A percentile compares a stretch with the other conserved stretches of the same genome.
Evolutionary conservation across 805 yeast species (phyloP).

Genomic region (Grigorovia humatica): DNA sequence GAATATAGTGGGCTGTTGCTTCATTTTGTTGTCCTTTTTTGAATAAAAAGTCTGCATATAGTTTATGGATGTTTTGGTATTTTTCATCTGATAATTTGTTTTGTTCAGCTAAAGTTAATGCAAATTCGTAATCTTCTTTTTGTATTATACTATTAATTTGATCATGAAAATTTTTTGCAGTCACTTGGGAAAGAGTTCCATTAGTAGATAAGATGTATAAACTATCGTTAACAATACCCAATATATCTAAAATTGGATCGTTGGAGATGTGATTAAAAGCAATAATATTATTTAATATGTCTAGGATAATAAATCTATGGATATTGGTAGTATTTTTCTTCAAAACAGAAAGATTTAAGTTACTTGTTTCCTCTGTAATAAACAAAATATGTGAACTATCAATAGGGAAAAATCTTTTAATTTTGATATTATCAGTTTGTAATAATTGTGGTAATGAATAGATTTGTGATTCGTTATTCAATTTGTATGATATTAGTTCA

Average conservation of each 20-base stretch:
- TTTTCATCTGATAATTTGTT: conserved; percentile 17
- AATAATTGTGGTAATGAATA: conserved; percentile 18
- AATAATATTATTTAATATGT: conserved; percentile 56
- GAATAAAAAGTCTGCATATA: conserved; percentile 66
- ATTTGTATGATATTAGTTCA: conserved; percentile 42
- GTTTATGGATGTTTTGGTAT: conserved; percentile 35
- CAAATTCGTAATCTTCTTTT: conserved; percentile 61
- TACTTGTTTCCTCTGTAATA: conserved; percentile 37
- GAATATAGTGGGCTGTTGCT: conserved; percentile 68
- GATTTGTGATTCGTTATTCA: conserved; percentile 42
- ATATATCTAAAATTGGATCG: conserved; percentile 44
- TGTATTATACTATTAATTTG: conserved; percentile 60
- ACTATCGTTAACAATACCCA: conserved; percentile 34
- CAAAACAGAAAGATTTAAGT: conserved; percentile 26
- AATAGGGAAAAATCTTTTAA: conserved; percentile 34
- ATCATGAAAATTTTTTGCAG: conserved; percentile 55
- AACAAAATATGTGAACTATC: conserved; percentile 49
- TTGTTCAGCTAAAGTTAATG: conserved; percentile 53
- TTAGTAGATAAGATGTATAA: conserved; percentile 54
- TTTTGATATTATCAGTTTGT: conserved; percentile 47
- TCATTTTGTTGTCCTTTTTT: conserved; percentile 53
- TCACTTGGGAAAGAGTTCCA: conserved; percentile 60
- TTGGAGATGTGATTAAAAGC: conserved; percentile 63
- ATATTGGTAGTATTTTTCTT: conserved; percentile 28
- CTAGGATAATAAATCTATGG: conserved; percentile 56